phyloP scores from a whole-genome alignment of 2,329 filamentous ascomycete genomes.

The Fusarium marasasianum region DNA sequence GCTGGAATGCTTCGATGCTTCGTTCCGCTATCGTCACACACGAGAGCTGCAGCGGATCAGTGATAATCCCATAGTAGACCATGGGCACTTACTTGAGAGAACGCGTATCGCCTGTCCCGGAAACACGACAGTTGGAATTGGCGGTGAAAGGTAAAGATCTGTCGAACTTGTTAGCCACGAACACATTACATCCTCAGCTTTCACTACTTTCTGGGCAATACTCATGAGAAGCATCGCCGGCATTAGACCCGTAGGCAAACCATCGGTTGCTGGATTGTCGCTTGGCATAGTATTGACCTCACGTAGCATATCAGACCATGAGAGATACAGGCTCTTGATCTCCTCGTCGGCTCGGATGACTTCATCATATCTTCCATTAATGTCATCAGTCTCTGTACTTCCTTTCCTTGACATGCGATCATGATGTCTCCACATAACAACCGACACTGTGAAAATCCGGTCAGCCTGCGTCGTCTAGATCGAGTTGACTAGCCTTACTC shows the following conservation, averaged over 20 bases:
- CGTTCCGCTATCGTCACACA: background rate
- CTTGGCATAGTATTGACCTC: background rate
- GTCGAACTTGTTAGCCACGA: background rate
- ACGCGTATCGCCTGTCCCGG: background rate
- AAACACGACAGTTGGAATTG: slow-evolving; percentile 1
- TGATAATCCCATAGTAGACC: fast-evolving
- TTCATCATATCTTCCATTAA: background rate
- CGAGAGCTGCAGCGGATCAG: background rate
- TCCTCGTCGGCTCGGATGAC: background rate
- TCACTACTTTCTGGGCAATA: background rate
- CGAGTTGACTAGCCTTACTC: fast-evolving
- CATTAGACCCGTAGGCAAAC: background rate
- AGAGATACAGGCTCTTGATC: background rate
- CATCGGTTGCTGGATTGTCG: background rate
- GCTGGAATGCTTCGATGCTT: background rate
- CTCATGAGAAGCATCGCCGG: slow-evolving; percentile 8
- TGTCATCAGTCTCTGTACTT: too few species aligned
- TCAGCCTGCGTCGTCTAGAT: background rate
- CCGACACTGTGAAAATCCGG: background rate
- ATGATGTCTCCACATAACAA: background rate
- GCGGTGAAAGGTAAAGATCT: background rate
- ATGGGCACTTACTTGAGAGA: background rate
- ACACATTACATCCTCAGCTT: fast-evolving
- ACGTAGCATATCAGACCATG: background rate
- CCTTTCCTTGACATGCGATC: background rate